A percentile compares a stretch with the other conserved stretches of the same genome.
Evolutionary conservation across 352 stramenopile genomes (phyloP).

Genomic region (Aphanomyces euteiches): DNA sequence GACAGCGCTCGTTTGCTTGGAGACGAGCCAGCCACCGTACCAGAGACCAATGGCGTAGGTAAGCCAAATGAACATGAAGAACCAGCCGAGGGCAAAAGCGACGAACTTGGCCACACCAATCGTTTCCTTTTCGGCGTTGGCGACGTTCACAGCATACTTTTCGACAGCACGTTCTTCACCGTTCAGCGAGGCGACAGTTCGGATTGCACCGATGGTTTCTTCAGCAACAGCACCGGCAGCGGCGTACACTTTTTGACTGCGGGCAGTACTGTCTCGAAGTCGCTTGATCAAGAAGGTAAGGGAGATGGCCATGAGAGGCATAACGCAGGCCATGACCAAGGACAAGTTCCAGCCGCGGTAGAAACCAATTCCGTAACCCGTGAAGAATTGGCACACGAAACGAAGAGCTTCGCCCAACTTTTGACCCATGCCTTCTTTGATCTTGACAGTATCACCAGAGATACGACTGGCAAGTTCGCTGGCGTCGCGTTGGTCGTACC

Average conservation of each 20-base stretch:
- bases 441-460: conserved; percentile 41
- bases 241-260: conserved; percentile 45
- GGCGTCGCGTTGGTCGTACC: conserved; percentile 42
- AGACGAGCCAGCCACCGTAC: conserved; percentile 50
- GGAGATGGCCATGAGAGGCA: conserved; percentile 39
- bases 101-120: conserved; percentile 40
- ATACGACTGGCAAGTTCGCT: conserved; percentile 40
- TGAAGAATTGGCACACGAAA: conserved; percentile 37
- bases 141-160: conserved; percentile 38
- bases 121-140: conserved; percentile 37
- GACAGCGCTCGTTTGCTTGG: conserved; percentile 26
- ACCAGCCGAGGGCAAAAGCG: conserved; percentile 35
- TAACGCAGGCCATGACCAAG: conserved; percentile 41
- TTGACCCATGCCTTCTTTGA: conserved; percentile 47
- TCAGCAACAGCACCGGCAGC: conserved; percentile 46
- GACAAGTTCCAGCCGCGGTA: conserved; percentile 43
- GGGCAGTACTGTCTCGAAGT: conserved; percentile 26
- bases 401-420: conserved; percentile 42
- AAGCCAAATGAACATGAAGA: conserved; percentile 48
- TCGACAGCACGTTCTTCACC: conserved; percentile 42
- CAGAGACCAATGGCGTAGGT: conserved; percentile 52
- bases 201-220: conserved; percentile 45
- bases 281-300: conserved; percentile 41
- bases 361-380: conserved; percentile 43
- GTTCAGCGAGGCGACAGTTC: conserved; percentile 40